Evolutionary conservation across 2,329 filamentous ascomycete genomes (phyloP).

Genomic region (Pochonia chlamydosporia): DNA sequence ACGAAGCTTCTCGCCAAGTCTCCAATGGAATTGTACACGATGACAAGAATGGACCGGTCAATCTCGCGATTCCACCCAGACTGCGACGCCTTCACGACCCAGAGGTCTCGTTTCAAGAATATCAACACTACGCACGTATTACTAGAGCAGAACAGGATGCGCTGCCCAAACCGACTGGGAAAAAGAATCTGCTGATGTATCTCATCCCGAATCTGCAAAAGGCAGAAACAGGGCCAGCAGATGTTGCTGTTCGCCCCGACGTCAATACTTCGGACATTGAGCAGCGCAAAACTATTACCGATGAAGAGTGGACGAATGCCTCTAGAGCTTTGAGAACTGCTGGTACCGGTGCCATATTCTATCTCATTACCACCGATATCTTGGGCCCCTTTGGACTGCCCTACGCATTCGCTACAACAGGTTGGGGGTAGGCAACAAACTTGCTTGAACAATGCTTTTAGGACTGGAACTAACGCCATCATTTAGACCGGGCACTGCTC

Average conservation of each 20-base stretch:
- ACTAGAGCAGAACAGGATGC: slow-evolving; percentile 15
- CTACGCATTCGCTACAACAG: slow-evolving; percentile 24
- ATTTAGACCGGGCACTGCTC: slow-evolving; percentile 31
- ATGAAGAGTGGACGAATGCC: slow-evolving; percentile 39
- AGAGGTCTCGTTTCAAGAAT: slow-evolving; percentile 16
- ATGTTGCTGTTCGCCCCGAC: background rate
- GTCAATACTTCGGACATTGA: slow-evolving; percentile 5
- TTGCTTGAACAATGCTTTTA: background rate
- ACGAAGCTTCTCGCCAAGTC: background rate
- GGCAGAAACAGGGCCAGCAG: background rate
- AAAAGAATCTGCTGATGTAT: slow-evolving; percentile 1
- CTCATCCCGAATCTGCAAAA: slow-evolving; percentile 3
- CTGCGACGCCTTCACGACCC: slow-evolving; percentile 14
- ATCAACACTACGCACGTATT: slow-evolving; percentile 15
- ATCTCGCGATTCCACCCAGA: slow-evolving; percentile 4
- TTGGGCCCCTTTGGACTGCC: slow-evolving; percentile 37
- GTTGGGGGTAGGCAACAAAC: slow-evolving; percentile 20
- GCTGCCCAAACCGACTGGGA: slow-evolving; percentile 6
- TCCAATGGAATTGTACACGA: background rate
- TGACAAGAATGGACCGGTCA: background rate
- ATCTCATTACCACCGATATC: slow-evolving; percentile 43
- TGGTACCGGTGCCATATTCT: slow-evolving; percentile 39
- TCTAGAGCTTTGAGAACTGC: slow-evolving; percentile 40
- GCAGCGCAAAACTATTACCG: slow-evolving; percentile 10
- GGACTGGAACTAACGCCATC: background rate